Evolutionary conservation across 768 basidiomycete species (phyloP).

Genomic region (Lactarius sp.): DNA sequence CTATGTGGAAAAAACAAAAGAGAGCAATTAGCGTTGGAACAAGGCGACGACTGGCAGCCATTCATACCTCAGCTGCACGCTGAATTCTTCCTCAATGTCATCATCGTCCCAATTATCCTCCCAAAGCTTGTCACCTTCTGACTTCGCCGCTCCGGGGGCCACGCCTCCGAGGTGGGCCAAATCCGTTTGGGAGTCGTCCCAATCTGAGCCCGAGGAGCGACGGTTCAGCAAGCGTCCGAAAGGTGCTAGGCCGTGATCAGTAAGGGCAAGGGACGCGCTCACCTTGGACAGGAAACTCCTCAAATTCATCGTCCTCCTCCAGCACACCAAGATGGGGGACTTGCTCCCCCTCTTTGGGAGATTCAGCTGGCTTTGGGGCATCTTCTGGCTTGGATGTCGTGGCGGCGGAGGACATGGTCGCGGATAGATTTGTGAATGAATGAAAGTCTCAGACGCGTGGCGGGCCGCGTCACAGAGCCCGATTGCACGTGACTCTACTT

Average conservation of each 20-base stretch:
- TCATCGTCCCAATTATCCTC: constrained; percentile 99
- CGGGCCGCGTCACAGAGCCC: not conserved
- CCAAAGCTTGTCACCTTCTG: constrained; percentile 90
- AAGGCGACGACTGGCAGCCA: not conserved
- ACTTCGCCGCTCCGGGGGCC: constrained; percentile 69
- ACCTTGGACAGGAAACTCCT: constrained; percentile 88
- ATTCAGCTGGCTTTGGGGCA: constrained; percentile 25
- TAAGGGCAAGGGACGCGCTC: not conserved
- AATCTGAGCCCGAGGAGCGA: constrained; percentile 45
- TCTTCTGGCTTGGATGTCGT: constrained; percentile 31
- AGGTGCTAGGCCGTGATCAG: not conserved
- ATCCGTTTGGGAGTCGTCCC: constrained; percentile 84
- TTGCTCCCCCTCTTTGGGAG: constrained; percentile 24
- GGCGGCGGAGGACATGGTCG: constrained; percentile 30
- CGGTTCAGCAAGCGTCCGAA: not conserved
- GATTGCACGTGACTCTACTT: constrained; percentile 5
- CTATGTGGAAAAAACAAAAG: constrained; percentile 33
- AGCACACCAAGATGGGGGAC: constrained; percentile 74
- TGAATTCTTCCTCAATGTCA: constrained; percentile 97
- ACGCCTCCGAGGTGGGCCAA: constrained; percentile 71
- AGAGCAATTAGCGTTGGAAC: not conserved
- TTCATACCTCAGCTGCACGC: constrained; percentile 85
- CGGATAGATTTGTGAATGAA: not conserved
- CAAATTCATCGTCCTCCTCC: constrained; percentile 97
- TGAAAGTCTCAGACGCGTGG: not conserved